Conservation (phyloP, 176 grass and related monocot species). For the Avena insularis region DNA sequence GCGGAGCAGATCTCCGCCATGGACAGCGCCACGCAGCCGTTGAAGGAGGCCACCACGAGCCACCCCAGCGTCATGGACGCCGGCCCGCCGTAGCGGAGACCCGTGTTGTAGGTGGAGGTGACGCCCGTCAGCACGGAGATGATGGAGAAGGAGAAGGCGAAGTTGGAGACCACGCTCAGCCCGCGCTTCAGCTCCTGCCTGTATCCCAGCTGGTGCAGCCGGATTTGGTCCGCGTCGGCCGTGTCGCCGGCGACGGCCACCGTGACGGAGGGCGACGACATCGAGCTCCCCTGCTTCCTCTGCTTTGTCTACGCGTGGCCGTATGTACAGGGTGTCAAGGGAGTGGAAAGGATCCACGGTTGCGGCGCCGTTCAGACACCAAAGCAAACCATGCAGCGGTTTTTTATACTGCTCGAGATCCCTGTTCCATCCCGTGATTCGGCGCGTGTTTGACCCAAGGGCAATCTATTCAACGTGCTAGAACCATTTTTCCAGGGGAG, state of each 20-base stretch:
- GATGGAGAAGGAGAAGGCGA: constrained; percentile 64
- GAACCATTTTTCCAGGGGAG: no score
- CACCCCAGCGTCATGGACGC: constrained; percentile 65
- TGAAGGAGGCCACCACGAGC: constrained; percentile 53
- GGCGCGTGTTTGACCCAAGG: neutral
- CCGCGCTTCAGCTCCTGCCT: constrained; percentile 80
- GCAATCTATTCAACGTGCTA: neutral
- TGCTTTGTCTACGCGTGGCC: neutral
- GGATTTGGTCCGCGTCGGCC: constrained; percentile 38
- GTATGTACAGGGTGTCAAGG: neutral
- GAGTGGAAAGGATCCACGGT: neutral
- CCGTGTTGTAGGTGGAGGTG: constrained; percentile 66
- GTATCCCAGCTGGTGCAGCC: constrained; percentile 64
- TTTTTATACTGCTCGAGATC: neutral
- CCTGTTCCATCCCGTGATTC: neutral
- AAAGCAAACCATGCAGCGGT: neutral
- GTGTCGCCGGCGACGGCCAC: neutral
- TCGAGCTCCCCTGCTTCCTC: neutral
- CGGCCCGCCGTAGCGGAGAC: constrained; percentile 63
- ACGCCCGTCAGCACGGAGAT: constrained; percentile 66
- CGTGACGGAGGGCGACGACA: neutral
- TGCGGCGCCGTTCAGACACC: neutral
- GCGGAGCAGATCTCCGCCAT: constrained; percentile 90
- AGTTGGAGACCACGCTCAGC: constrained; percentile 62
- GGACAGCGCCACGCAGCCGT: constrained; percentile 55